Evolutionary conservation across 2,329 filamentous ascomycete species (phyloP), one percentile per base, ranked within the genome.

Genomic region (Arthrinium puccinioides): DNA sequence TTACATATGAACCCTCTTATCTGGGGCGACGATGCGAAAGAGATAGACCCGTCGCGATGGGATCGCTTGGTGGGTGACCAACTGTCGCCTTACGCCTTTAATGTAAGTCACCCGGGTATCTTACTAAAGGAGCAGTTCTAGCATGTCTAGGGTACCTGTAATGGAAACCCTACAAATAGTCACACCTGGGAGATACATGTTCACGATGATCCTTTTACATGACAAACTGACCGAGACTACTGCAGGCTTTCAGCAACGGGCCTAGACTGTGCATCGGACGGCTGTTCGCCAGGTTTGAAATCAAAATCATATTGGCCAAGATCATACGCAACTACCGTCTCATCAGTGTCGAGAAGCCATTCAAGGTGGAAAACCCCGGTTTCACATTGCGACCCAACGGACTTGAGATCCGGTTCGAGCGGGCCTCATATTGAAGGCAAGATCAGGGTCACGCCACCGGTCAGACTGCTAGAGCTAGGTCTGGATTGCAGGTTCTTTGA

Each of bases 221-320:
- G n/a, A n/a, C n/a, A n/a, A n/a, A n/a, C n/a, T n/a, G n/a, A n/a
- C 14, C 8, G 6, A 18, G 15, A 9, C 28, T 18, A 30, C 28
- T 4, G 20, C 27, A 24, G n/a, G 20, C 43, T 15, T 46, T 44
- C 18, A 43, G 42, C 19, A 50, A 51, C 27, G 52, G 52, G 1
- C 49, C 52, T 14, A 42, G 51, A 11, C 46, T 53, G 5, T 55
- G 52, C 28, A 40, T 51, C 13, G 51, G 52, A 7, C 46, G 46
- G 25, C 36, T 41, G n/a, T 52, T 53, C 29, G 51, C 51, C 7
- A 21, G 47, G 32, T 28, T 47, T 5, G 48, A 56, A 39, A 44
- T 54, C 38, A 55, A 56, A 45, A 40, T 40, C 9, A 42, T 55
- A 20, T 35, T 55, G 9, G 23, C 48, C 6, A 45, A 50, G 30